Evolutionary conservation across 2,329 filamentous ascomycete species (phyloP).

Genomic region (Colletotrichum magnum): DNA sequence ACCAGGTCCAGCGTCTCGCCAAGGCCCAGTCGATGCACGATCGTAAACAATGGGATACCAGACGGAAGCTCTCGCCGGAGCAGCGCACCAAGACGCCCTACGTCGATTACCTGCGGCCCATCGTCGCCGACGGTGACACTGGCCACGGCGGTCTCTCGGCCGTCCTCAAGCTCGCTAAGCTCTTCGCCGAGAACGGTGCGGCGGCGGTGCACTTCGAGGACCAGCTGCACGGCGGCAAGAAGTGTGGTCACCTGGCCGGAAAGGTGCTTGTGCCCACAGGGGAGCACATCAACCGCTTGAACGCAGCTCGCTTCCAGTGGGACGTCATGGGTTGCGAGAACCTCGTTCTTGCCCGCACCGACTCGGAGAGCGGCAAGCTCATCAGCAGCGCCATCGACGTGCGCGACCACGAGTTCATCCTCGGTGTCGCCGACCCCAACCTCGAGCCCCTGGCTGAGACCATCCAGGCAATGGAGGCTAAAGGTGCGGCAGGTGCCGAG

Average conservation of each 20-base stretch:
- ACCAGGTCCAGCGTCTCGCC: slow-evolving; percentile 95
- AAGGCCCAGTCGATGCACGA: slow-evolving; percentile 98
- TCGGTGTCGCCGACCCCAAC: slow-evolving; percentile 83
- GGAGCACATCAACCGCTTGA: slow-evolving; percentile 96
- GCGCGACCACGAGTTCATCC: slow-evolving; percentile 96
- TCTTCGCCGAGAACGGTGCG: slow-evolving; percentile 97
- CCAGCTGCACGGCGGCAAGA: slow-evolving; percentile 97
- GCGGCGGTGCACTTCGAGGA: slow-evolving; percentile 98
- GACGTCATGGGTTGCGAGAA: slow-evolving; percentile 98
- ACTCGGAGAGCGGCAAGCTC: slow-evolving; percentile 93
- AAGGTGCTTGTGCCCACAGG: slow-evolving; percentile 95
- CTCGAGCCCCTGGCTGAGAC: slow-evolving; percentile 88
- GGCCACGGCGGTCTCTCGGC: slow-evolving; percentile 94
- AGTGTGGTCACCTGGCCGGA: slow-evolving; percentile 95
- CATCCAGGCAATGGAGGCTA: slow-evolving; percentile 88
- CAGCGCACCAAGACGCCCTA: slow-evolving; percentile 85
- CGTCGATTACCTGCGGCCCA: slow-evolving; percentile 92
- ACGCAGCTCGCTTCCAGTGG: slow-evolving; percentile 96
- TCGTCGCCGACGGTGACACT: slow-evolving; percentile 96
- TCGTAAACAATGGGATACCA: slow-evolving; percentile 91
- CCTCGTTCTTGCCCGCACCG: slow-evolving; percentile 92
- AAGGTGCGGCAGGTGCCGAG: slow-evolving; percentile 82
- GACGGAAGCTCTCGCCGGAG: slow-evolving; percentile 82
- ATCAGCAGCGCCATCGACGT: slow-evolving; percentile 93
- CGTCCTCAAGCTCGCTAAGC: slow-evolving; percentile 95